Percentiles rank a stretch among this genome's conserved stretches.
Evolutionary conservation across 805 yeast genomes (phyloP).

Genomic region (Suhomyces prunicola): DNA sequence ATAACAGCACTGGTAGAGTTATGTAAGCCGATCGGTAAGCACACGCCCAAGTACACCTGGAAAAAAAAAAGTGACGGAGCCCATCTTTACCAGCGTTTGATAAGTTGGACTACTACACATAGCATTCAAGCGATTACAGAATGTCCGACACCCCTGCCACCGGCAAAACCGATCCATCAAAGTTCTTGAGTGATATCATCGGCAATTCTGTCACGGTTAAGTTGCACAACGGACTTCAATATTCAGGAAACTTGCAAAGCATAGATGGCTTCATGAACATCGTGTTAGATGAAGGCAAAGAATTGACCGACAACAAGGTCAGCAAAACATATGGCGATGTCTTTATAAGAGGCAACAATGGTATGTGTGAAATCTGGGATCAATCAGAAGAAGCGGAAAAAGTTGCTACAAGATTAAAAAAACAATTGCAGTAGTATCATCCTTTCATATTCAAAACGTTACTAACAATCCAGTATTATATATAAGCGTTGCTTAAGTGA

Average conservation of each 20-base stretch:
- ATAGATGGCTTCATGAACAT: slow-evolving; percentile 98
- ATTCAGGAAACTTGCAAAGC: slow-evolving; percentile 65
- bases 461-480: slow-evolving; percentile 35
- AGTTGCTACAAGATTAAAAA: neutral
- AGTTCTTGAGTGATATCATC: slow-evolving; percentile 72
- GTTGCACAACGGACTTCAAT: slow-evolving; percentile 82
- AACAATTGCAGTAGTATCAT: neutral
- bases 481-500: slow-evolving; percentile 34
- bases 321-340: slow-evolving; percentile 66
- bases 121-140: neutral
- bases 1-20: neutral
- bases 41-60: neutral
- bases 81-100: neutral
- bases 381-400: neutral
- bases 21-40: neutral
- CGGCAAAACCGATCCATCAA: slow-evolving; percentile 58
- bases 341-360: slow-evolving; percentile 83
- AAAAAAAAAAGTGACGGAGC: neutral
- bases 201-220: slow-evolving; percentile 81
- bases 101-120: neutral
- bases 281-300: slow-evolving; percentile 76
- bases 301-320: slow-evolving; percentile 50
- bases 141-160: slow-evolving; percentile 5
- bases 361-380: slow-evolving; percentile 41
- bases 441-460: slow-evolving; percentile 4